Evolutionary conservation across 345 rosid species (phyloP), one percentile per base, ranked within the genome.

Genomic region (Eucalyptus curtisii): DNA sequence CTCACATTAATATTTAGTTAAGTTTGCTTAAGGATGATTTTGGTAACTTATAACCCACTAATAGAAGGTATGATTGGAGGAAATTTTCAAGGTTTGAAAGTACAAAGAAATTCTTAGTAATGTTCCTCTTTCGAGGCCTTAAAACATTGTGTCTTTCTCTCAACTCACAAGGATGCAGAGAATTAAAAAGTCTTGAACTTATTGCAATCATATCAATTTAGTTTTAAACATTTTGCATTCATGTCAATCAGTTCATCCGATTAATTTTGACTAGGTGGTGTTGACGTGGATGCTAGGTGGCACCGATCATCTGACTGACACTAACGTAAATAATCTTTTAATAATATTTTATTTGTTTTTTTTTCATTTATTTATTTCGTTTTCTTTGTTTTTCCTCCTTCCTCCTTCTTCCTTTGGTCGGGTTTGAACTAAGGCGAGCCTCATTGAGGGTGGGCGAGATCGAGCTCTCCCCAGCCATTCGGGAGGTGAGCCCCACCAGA

Each of bases 281-380:
- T 52, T 52, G 57, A 52, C 0, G 40, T 37, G 5, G 25, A 52
- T 52, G 24, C 57, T 52, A 52, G 25, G 57, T 52, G 55, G 57
- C 25, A 52, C 57, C 10, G 0, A 52, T 52, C 0, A 1, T 52
- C 0, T 7, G 2, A 20, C 0, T 0, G 5, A 52, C 57, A 52
- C 0, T 1, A 2, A 52, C 0, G 0, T 20, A 52, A 19, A 52
- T 52, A 52, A 52, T 19, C 0, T 20, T 52, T 52, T 52, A 20
- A 19, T 52, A 52, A 52, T 52, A 8, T 52, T 52, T 52, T 52
- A 19, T 52, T 52, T 17, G 0, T 17, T 19, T 52, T 52, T 52
- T 19, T 37, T 37, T 37, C 40, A 37, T 37, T 0, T 1, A 19
- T 3, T 19, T 52, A 3, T 48, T 52, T 52, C 55, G 19, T 52